Conservation (phyloP, 352 stramenopile species). For the Nothophytophthora sp. region DNA sequence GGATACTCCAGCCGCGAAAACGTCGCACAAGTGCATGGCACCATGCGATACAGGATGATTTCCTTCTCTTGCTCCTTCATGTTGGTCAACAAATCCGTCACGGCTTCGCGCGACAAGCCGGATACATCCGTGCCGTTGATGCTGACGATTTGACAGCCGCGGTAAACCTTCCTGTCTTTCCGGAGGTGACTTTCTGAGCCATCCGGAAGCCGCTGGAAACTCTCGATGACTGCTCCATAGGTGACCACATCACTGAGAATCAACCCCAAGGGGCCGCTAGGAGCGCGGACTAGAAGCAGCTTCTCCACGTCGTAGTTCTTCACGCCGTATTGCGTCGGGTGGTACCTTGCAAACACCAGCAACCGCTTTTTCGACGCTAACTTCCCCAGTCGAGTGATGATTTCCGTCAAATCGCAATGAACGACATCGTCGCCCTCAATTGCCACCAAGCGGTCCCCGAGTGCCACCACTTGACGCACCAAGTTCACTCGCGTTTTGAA, state of each 20-base stretch:
- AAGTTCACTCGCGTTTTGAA: slow-evolving; percentile 34
- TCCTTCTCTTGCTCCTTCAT: slow-evolving; percentile 56
- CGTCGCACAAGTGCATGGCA: slow-evolving; percentile 14
- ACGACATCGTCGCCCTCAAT: slow-evolving; percentile 53
- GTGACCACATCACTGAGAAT: slow-evolving; percentile 41
- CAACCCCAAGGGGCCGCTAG: slow-evolving; percentile 46
- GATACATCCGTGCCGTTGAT: slow-evolving; percentile 61
- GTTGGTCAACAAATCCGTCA: slow-evolving; percentile 30
- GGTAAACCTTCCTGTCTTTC: slow-evolving; percentile 30
- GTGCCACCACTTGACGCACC: slow-evolving; percentile 32
- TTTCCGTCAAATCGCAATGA: slow-evolving; percentile 38
- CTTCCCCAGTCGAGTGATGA: slow-evolving; percentile 48
- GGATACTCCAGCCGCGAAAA: slow-evolving; percentile 30
- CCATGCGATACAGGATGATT: slow-evolving; percentile 52
- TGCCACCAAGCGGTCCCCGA: slow-evolving; percentile 50
- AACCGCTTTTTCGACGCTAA: slow-evolving; percentile 33
- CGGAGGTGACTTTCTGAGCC: slow-evolving; percentile 38
- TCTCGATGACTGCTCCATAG: slow-evolving; percentile 53
- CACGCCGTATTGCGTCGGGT: slow-evolving; percentile 18
- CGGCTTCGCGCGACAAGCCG: slow-evolving; percentile 28
- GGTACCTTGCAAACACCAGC: slow-evolving; percentile 59
- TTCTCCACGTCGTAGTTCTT: slow-evolving; percentile 58
- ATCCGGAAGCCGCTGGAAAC: slow-evolving; percentile 42
- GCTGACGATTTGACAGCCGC: slow-evolving; percentile 54
- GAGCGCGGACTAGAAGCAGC: slow-evolving; percentile 39